Percentiles rank a stretch among this genome's conserved stretches.
Conservation (phyloP, 768 basidiomycete genomes). For the Trametes cingulata region DNA sequence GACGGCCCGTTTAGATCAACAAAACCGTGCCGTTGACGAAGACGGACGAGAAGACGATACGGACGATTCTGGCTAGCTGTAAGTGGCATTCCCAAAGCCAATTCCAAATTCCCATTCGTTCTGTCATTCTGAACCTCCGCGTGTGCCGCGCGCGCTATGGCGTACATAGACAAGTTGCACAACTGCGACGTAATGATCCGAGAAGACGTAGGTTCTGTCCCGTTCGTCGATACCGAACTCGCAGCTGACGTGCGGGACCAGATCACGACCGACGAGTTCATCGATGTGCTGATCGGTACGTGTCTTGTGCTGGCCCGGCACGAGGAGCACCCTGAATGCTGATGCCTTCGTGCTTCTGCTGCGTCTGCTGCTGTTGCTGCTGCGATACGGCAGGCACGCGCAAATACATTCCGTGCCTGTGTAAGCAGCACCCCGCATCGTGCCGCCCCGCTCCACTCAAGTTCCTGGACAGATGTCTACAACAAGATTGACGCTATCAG, state of each 20-base stretch:
- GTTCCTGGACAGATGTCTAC: slow-evolving; percentile 67
- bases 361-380: not conserved
- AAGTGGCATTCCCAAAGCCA: slow-evolving; percentile 29
- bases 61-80: slow-evolving; percentile 90
- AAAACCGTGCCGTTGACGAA: slow-evolving; percentile 91
- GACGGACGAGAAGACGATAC: slow-evolving; percentile 93
- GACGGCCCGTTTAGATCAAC: slow-evolving; percentile 57
- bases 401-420: slow-evolving; percentile 94
- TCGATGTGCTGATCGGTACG: slow-evolving; percentile 93
- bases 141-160: not conserved
- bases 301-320: slow-evolving; percentile 1
- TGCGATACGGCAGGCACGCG: slow-evolving; percentile 61
- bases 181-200: slow-evolving; percentile 98
- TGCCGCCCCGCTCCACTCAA: slow-evolving; percentile 4
- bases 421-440: slow-evolving; percentile 42
- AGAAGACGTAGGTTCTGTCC: slow-evolving; percentile 72
- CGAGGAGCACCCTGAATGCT: not conserved
- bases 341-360: too few species aligned
- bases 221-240: slow-evolving; percentile 4
- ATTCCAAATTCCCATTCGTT: not conserved
- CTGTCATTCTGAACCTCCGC: not conserved
- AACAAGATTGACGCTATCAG: slow-evolving; percentile 95
- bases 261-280: slow-evolving; percentile 96
- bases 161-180: slow-evolving; percentile 84
- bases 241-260: slow-evolving; percentile 33